These are phyloP conservation scores for Cyberlindnera mycetangii DNA, from an alignment of 805 yeast species.

Conservation along the genomic window DNA sequence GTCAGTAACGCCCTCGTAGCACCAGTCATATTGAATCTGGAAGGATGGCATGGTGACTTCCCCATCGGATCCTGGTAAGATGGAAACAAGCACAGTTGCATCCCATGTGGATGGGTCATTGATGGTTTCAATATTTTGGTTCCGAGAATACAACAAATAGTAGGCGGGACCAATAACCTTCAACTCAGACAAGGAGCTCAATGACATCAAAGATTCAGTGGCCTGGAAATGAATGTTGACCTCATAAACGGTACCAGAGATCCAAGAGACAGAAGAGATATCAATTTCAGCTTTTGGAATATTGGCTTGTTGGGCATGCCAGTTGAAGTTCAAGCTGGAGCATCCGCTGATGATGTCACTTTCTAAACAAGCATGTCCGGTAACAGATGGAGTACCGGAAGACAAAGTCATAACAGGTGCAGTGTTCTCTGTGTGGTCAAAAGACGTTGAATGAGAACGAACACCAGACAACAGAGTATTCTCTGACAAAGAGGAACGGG, in stretches of 20 bases:
- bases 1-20: conserved; percentile 23
- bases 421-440: no score
- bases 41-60: conserved; percentile 14
- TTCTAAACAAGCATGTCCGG: no score
- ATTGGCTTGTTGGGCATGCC: conserved; percentile 11
- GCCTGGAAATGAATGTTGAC: conserved; percentile 17
- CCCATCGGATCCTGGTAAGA: conserved; percentile 6
- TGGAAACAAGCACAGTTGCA: conserved; percentile 6
- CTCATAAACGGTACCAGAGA: conserved; percentile 13
- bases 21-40: conserved; percentile 27
- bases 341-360: conserved; percentile 12
- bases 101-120: conserved; percentile 14
- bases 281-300: conserved; percentile 16
- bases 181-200: conserved; percentile 18
- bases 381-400: no score
- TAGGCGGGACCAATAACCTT: conserved; percentile 17
- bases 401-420: no score
- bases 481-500: no score
- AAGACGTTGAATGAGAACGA: no score
- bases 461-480: no score
- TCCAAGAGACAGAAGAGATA: conserved; percentile 15
- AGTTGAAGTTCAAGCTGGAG: conserved; percentile 14
- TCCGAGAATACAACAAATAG: conserved; percentile 14
- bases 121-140: conserved; percentile 7
- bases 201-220: conserved; percentile 8